Evolutionary conservation across 2,329 filamentous ascomycete species (phyloP).

Genomic region (Mariannaea elegans): DNA sequence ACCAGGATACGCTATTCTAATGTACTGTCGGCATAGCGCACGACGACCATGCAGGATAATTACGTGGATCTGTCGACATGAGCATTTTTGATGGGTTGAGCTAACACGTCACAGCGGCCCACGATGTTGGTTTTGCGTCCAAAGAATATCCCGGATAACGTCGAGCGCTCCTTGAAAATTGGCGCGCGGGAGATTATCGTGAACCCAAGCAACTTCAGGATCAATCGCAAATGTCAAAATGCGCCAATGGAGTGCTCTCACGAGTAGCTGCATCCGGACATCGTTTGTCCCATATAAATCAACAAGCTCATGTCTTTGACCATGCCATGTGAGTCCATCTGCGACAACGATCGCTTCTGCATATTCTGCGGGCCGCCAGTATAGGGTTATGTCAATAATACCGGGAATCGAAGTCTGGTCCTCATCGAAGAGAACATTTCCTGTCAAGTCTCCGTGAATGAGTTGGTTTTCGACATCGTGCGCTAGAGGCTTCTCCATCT

Average conservation of each 20-base stretch:
- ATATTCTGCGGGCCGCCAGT: conserved; percentile 16
- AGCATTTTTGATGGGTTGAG: no score
- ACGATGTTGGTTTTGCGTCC: no score
- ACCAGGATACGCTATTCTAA: no score
- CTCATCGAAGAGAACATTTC: conserved; percentile 13
- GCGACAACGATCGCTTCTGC: conserved; percentile 20
- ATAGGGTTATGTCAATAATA: conserved; percentile 21
- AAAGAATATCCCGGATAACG: neutral
- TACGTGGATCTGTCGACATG: no score
- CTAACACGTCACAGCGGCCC: no score
- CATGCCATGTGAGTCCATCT: conserved; percentile 11
- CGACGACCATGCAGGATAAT: no score
- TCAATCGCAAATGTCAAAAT: conserved; percentile 24
- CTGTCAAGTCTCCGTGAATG: conserved; percentile 17
- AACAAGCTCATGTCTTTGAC: neutral
- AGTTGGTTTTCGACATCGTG: neutral
- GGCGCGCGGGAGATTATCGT: neutral
- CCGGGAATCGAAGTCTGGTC: neutral
- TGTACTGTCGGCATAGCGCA: no score
- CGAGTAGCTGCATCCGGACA: neutral
- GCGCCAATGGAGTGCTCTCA: conserved; percentile 22
- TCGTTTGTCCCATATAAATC: neutral
- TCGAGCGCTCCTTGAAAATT: neutral
- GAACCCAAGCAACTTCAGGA: conserved; percentile 11
- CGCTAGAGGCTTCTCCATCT: no score